Evolutionary conservation across 257 asterid genomes (phyloP), one percentile per base, ranked within the genome.

Genomic region (Lycium barbarum): DNA sequence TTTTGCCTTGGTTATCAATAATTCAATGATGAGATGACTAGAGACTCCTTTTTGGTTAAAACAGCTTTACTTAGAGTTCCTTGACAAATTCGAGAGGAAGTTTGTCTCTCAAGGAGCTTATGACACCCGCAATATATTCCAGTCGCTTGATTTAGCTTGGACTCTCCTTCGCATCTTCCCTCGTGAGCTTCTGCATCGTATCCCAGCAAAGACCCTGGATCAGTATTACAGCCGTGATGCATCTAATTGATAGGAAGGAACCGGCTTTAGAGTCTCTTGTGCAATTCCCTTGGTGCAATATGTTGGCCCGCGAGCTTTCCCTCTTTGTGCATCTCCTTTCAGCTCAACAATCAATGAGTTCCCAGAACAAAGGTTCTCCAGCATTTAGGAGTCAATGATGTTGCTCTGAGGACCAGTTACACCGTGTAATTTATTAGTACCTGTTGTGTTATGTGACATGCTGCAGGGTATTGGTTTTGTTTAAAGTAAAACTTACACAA

Each of bases 131-230:
- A 93, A 93, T 92, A 90, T 93, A 62, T 90, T 88, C 91, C 99
- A 95, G 91, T 97, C 99, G 47, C 98, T 97, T 4, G 99, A 95
- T 87, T 84, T 97, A 87, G 99, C 99, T 4, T 97, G 99, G 99
- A 97, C 99, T 7, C 93, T 97, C 79, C 98, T 97, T 87, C 91
- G 99, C 8, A 97, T 97, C 92, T 97, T 97, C 78, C 99, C 99
- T 5, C 93, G 99, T 35, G 99, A 97, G 80, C 98, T 95, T 79
- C 95, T 97, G 63, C 98, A 97, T 70, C 98, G 99, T 90, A 97
- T 97, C 81, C 99, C 99, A 15, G 98, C 98, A 12, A 97, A 97
- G 94, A 97, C 99, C 0, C 94, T 97, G 45, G 99, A 97, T 72
- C 90, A 63, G 53, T 97, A 35, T 88, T 97, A 97, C 92, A 97